Evolutionary conservation across 129 eudicot species (phyloP).

Genomic region (Tagetes patula): DNA sequence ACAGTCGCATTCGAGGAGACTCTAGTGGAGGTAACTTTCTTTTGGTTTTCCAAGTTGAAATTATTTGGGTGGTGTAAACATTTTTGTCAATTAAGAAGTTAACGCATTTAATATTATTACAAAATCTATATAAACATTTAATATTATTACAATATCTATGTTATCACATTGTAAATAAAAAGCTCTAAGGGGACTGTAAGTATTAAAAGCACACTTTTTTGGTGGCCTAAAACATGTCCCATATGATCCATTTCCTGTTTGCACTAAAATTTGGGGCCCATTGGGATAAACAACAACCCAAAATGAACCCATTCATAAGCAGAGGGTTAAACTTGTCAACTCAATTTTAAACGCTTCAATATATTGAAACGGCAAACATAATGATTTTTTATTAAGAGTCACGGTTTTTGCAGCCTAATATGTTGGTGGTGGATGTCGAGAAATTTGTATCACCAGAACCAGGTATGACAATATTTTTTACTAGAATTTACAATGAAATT

Average conservation of each 20-base stretch:
- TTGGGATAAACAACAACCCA: neutral
- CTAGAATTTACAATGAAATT: neutral
- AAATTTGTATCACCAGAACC: constrained; percentile 70
- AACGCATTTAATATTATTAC: neutral
- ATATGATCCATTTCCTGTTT: constrained; percentile 4
- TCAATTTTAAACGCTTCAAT: neutral
- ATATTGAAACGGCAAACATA: neutral
- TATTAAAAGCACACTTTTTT: neutral
- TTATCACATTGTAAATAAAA: neutral
- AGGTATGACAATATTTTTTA: constrained; percentile 46
- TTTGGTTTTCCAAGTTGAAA: neutral
- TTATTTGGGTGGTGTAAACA: neutral
- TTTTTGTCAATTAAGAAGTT: neutral
- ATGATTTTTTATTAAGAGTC: constrained; percentile 13
- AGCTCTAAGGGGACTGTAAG: neutral
- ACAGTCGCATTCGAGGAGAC: constrained; percentile 82
- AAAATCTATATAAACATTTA: neutral
- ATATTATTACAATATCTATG: too few relatives aligned
- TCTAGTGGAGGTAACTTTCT: constrained; percentile 70
- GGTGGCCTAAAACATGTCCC: neutral
- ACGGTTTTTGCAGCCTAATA: constrained; percentile 77
- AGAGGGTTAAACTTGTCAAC: neutral
- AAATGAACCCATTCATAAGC: constrained; percentile 14
- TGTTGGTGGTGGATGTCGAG: constrained; percentile 94
- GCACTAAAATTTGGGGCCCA: neutral